These are phyloP conservation scores for Paracamarosporium sp. DNA, from an alignment of 2,329 filamentous ascomycete genomes.

Conservation along the genomic window DNA sequence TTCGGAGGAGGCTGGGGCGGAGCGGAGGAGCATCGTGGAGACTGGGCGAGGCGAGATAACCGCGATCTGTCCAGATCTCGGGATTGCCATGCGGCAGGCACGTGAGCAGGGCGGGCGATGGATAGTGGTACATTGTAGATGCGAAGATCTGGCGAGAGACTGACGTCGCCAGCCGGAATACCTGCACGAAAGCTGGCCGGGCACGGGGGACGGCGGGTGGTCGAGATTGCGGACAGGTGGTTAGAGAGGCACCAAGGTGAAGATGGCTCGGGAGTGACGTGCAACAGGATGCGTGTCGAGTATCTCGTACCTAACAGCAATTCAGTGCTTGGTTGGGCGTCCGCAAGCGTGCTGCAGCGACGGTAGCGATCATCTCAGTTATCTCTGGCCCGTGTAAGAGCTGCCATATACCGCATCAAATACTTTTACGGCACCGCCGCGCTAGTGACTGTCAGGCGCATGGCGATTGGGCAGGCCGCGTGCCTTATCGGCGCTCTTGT, in stretches of 20 bases:
- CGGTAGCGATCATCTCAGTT: slow-evolving; percentile 23
- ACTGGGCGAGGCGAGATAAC: slow-evolving; percentile 5
- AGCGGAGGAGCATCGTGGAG: slow-evolving; percentile 25
- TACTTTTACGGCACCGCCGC: slow-evolving; percentile 40
- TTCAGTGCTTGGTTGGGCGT: slow-evolving; percentile 35
- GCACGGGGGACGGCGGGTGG: not conserved
- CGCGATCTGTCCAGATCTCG: slow-evolving; percentile 4
- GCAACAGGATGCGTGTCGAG: not conserved
- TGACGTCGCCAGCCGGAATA: not conserved
- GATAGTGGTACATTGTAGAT: not conserved
- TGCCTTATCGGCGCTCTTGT: slow-evolving; percentile 35
- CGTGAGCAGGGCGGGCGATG: not conserved
- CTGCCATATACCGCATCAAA: slow-evolving; percentile 21
- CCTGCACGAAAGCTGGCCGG: not conserved
- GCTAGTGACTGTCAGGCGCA: slow-evolving; percentile 28
- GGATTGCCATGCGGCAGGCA: slow-evolving; percentile 1
- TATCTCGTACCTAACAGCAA: slow-evolving; percentile 46
- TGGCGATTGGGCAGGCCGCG: slow-evolving; percentile 30
- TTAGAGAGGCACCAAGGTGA: not conserved
- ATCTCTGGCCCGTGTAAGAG: slow-evolving; percentile 26
- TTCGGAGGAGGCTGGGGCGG: slow-evolving; percentile 30
- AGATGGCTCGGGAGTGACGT: slow-evolving; percentile 1
- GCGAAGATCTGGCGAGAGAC: not conserved
- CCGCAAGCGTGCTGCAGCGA: slow-evolving; percentile 16
- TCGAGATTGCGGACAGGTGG: not conserved